Base-by-base conservation (phyloP, 1,139 yeast genomes). In the Sugiyamaella castrensis region DNA sequence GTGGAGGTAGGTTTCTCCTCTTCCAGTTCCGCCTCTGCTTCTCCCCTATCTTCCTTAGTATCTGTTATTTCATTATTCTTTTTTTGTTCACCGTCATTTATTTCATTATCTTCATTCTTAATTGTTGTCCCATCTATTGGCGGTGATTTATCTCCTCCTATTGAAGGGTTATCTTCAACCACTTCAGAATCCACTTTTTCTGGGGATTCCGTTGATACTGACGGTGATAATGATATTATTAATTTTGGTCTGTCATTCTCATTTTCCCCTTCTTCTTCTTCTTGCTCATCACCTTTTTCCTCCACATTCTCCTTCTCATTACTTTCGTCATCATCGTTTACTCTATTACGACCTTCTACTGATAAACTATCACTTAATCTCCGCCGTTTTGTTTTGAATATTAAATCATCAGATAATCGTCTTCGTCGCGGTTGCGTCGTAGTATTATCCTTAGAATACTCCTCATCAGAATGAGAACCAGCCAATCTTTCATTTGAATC, bases 401-500 rank as follows among this genome's bases (percentile, higher is more conserved):
- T 30, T 46, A 58, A 29, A 51, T 46, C n/a, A 40, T 42, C 11
- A 39, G 32, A 36, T 24, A 13, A 26, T 39, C 24, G 33, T 43
- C 60, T 2, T n/a, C 33, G 39, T 19, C 9, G 31, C 9, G 29
- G n/a, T 30, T 37, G 24, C 40, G 1, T 32, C 16, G 24, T 19
- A 4, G 24, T 5, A 19, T 19, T 3, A 4, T 19, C 24, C 12
- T 33, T 8, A 9, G 12, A 46, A 28, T 35, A 10, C 15, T 33
- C 44, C 6, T 29, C 58, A 24, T 48, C 57, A 4, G 46, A 60
- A 4, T 40, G 47, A 16, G n/a, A n/a, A n/a, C n/a, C n/a, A n/a
- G n/a, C n/a, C n/a, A n/a, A n/a, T n/a, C n/a, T n/a, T n/a, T 46
- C 63, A 16, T 53, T 50, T 9, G 42, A 49, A 8, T 40, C 40